Evolutionary conservation across 306 rosid species (phyloP), one percentile per base, ranked within the genome.

Genomic region (Gillenia trifoliata): DNA sequence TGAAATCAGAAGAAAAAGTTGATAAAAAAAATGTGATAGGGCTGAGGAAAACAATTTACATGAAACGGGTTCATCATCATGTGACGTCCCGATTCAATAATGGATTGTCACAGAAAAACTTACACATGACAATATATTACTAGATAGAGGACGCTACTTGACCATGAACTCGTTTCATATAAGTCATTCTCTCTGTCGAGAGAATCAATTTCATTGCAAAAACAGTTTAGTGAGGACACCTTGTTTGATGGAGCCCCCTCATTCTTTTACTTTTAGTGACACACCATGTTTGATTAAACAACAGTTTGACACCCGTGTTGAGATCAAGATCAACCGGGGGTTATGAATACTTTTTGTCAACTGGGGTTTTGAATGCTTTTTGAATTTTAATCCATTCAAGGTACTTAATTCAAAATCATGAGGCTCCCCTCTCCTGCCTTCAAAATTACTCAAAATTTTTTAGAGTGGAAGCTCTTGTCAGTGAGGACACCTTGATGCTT

Each of bases 401-500:
- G 77, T 80, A 68, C 30, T 84, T 74, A 74, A 79, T 72, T 62
- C 66, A 30, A 43, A 25, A 33, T 57, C 74, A 80, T 56, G 62
- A 77, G 72, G 68, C 29, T 65, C 30, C 72, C 59, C 76, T 28
- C 68, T 38, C 78, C 17, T 55, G 19, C 26, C 88, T 88, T 88
- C 65, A 66, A 73, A 75, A 79, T 79, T 79, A 81, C 86, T 75
- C 41, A 59, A 57, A 25, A n/a, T 59, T 73, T 60, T 22, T 8
- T 61, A 54, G 64, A 25, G 77, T 80, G 83, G 83, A 86, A 83
- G 82, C 83, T 69, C 80, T 72, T 57, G 64, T 28, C 36, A 11
- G 19, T 22, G 80, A 80, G 83, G 88, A 80, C 79, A 5, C 87
- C 88, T 71, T 80, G 52, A 56, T 29, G 74, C 79, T 64, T 84